Conservation (phyloP, 169 alveolate species). For the Miamiensis avidus region DNA sequence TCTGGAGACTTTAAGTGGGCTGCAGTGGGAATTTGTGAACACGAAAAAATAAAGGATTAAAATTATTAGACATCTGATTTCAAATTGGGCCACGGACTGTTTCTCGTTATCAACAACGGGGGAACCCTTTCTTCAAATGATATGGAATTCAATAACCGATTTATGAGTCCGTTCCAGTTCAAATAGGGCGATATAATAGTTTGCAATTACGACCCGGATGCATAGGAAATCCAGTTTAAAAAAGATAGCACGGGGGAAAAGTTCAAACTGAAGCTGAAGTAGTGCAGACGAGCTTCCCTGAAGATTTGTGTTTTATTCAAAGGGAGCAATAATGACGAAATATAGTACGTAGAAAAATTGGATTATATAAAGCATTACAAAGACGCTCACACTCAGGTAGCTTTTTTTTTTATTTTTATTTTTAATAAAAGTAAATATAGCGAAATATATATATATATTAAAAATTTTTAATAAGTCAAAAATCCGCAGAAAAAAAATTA, state of each 20-base stretch:
- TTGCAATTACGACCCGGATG: neutral
- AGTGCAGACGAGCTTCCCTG: neutral
- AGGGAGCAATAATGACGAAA: neutral
- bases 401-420: too few species aligned
- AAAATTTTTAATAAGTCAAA: neutral
- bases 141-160: neutral
- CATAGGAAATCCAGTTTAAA: neutral
- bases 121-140: neutral
- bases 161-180: neutral
- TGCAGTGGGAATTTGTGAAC: neutral
- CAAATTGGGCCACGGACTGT: neutral
- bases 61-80: neutral
- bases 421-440: too few species aligned
- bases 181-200: neutral
- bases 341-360: neutral
- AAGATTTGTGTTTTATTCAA: neutral
- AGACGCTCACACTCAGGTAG: neutral
- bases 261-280: neutral
- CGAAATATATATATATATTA: too few species aligned
- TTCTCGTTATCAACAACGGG: neutral
- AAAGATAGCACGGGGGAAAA: neutral
- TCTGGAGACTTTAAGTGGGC: neutral
- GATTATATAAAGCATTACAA: neutral
- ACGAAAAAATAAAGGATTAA: neutral
- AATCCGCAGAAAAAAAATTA: too few species aligned